Conservation (phyloP, 1,284 basidiomycete species). For the Microbotryomycetes sp. region DNA sequence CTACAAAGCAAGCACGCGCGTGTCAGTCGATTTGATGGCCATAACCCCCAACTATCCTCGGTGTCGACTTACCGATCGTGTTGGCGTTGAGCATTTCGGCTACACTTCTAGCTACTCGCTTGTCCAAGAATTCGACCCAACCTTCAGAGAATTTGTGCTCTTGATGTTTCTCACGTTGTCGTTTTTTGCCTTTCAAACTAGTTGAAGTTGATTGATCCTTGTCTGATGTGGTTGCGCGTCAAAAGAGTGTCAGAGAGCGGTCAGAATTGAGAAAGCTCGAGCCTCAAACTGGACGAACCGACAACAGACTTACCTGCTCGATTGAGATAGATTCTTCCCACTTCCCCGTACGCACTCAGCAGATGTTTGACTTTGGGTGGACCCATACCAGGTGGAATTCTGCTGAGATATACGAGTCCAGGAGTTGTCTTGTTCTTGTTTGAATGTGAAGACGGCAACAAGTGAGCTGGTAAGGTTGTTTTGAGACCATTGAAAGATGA, state of each 20-base stretch:
- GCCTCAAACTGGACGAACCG: background rate
- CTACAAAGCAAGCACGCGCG: constrained; percentile 2
- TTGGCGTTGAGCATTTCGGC: constrained; percentile 95
- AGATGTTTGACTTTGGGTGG: constrained; percentile 92
- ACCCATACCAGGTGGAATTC: constrained; percentile 98
- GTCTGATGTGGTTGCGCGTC: constrained; percentile 17
- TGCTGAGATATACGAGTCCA: constrained; percentile 89
- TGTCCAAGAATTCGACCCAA: constrained; percentile 97
- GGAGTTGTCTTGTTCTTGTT: constrained; percentile 42
- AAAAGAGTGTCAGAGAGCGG: background rate
- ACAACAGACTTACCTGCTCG: constrained; percentile 14
- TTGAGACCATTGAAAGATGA: background rate
- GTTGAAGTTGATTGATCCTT: background rate
- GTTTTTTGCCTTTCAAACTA: constrained; percentile 66
- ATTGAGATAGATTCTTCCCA: constrained; percentile 39
- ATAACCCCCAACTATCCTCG: background rate
- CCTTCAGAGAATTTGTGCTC: constrained; percentile 74
- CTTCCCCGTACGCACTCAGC: constrained; percentile 42
- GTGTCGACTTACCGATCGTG: constrained; percentile 56
- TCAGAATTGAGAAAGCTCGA: constrained; percentile 57
- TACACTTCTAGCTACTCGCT: constrained; percentile 79
- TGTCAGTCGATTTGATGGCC: background rate
- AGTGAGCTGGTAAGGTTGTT: constrained; percentile 26
- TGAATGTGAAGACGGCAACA: constrained; percentile 16
- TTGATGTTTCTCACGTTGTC: constrained; percentile 62